Conservation (phyloP, 176 grass and related monocot genomes). For the Saccharum officinarum region DNA sequence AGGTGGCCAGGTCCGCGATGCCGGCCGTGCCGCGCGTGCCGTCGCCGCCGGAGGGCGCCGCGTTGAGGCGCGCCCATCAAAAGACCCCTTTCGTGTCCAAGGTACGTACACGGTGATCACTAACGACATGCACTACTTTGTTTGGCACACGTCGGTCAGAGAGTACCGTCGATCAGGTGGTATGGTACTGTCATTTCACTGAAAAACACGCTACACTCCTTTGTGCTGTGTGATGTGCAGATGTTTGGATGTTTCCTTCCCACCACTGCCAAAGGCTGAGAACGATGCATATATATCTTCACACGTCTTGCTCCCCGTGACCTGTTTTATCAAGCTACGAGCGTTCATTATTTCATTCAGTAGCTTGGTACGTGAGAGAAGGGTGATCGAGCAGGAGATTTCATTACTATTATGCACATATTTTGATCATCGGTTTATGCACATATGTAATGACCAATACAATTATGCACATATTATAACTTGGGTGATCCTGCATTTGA, state of each 20-base stretch:
- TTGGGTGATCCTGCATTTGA: too few relatives aligned
- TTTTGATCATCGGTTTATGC: neutral
- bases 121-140: neutral
- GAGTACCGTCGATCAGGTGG: neutral
- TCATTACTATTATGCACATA: neutral
- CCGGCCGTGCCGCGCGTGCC: conserved; percentile 37
- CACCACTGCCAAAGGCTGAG: neutral
- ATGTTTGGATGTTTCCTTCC: conserved; percentile 53
- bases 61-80: conserved; percentile 10
- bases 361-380: neutral
- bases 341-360: neutral
- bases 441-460: neutral
- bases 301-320: neutral
- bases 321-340: neutral
- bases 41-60: conserved; percentile 32
- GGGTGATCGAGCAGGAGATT: neutral
- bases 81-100: conserved; percentile 46
- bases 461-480: neutral
- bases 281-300: neutral
- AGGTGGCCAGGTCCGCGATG: conserved; percentile 36
- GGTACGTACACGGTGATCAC: conserved; percentile 31
- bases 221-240: neutral
- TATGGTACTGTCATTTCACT: neutral
- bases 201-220: too few relatives aligned
- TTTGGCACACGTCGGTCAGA: too few relatives aligned